Base-by-base conservation (phyloP, 1,284 basidiomycete genomes). In the Sanghuangporus baumii region DNA sequence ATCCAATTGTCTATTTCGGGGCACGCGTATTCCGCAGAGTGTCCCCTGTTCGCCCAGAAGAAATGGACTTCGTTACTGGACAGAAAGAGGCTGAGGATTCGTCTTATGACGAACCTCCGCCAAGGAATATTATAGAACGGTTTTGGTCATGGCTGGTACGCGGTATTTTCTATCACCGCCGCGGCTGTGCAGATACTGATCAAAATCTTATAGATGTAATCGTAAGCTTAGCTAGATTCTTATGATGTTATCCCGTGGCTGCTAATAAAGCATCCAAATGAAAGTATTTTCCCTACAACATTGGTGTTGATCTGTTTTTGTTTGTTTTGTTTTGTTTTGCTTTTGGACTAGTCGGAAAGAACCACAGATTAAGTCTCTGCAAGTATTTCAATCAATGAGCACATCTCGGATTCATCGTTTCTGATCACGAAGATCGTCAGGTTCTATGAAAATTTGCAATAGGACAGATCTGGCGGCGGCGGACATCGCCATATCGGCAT, bases 41-140 rank as follows among this genome's bases (percentile, higher is more conserved):
- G 31, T 75, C 80, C 9, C 72, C 78, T 16, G 74, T 86, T 43
- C 75, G 71, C 52, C 69, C 84, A 6, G 70, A 78, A 23, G 83
- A 93, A 31, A 92, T 96, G 84, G 93, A 96, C 74, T 93, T 96
- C 69, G 73, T 86, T 59, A 79, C 80, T 6, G 83, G 87, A 62
- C 76, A 90, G 60, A 86, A 82, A 46, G 85, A 91, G 73, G 87
- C 93, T 55, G 86, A 89, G 68, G 87, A 86, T 0, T 84, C 83
- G 3, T 82, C 81, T 76, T 81, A 81, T 67, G 87, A 90, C 59
- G 91, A 93, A 46, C 81, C 81, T 6, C 84, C 85, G 18, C 88
- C 89, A 14, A 84, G 70, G 70, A 92, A 89, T 71, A 80, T 73
- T 68, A 4, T 79, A 6, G 87, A 89, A 63, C 84, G 83, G 36